phyloP scores from a whole-genome alignment of 805 yeast genomes.

The Saturnispora saitoi region DNA sequence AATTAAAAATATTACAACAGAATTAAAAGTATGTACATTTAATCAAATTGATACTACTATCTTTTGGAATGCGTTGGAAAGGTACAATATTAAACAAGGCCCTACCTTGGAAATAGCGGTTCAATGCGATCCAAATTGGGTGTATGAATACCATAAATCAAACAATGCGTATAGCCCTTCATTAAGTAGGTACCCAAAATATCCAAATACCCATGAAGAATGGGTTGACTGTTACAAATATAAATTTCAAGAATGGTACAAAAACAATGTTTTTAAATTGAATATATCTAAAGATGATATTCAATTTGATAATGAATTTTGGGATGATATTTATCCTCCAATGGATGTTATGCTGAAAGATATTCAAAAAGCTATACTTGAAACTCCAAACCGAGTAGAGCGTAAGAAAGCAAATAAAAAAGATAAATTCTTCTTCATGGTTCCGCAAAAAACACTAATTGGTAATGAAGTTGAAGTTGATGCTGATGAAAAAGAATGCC shows the following conservation, averaged over 20 bases:
- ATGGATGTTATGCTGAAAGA: not conserved
- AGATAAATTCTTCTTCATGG: not conserved
- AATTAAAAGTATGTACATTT: not conserved
- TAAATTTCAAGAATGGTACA: conserved; percentile 5
- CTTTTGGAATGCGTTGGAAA: conserved; percentile 2
- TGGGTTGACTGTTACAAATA: conserved; percentile 7
- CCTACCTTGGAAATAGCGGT: conserved; percentile 6
- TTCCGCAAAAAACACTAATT: conserved; percentile 4
- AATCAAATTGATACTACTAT: not conserved
- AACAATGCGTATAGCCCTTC: conserved; percentile 9
- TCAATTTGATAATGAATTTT: not conserved
- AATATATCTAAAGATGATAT: not conserved
- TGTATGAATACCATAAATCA: conserved; percentile 5
- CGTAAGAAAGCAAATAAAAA: not conserved
- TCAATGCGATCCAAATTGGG: conserved; percentile 5
- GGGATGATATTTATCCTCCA: not conserved
- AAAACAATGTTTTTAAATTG: not conserved
- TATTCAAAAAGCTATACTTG: not conserved
- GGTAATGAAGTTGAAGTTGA: conserved; percentile 3
- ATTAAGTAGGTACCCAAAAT: conserved; percentile 10
- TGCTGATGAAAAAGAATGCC: conserved; percentile 9
- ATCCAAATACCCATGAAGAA: conserved; percentile 1
- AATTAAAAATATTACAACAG: not conserved
- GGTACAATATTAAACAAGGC: conserved; percentile 10
- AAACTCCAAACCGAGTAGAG: not conserved